A percentile compares a stretch with the other conserved stretches of the same genome.
These are phyloP conservation scores for Dothidotthia symphoricarpi DNA, from an alignment of 2,329 filamentous ascomycete genomes.

Conservation along the genomic window DNA sequence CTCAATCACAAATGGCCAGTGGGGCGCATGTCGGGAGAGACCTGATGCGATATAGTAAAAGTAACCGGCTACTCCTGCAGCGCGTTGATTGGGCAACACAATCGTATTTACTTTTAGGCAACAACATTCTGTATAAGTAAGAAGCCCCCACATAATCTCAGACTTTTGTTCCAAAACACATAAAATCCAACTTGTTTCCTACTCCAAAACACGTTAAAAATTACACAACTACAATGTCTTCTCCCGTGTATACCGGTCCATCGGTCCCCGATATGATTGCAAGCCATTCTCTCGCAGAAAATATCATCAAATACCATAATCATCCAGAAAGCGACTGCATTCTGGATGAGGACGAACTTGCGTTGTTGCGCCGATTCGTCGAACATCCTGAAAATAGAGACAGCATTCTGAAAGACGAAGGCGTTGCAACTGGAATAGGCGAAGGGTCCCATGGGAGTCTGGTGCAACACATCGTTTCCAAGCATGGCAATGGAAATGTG, in stretches of 20 bases:
- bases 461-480: conserved; percentile 1
- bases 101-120: too few species aligned
- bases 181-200: too few species aligned
- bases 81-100: too few species aligned
- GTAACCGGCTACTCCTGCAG: too few species aligned
- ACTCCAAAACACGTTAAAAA: too few species aligned
- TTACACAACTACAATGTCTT: conserved; percentile 5
- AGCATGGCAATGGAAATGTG: conserved; percentile 1
- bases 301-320: conserved; percentile 6
- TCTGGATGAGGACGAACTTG: conserved; percentile 2
- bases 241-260: conserved; percentile 4
- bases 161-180: too few species aligned
- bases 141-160: too few species aligned
- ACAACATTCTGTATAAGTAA: too few species aligned
- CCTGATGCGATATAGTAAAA: too few species aligned
- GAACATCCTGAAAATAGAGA: background rate
- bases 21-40: too few species aligned
- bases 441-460: conserved; percentile 1
- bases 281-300: conserved; percentile 2
- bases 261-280: conserved; percentile 4
- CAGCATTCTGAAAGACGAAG: conserved; percentile 2
- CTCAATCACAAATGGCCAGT: too few species aligned
- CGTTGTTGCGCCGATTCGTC: conserved; percentile 2
- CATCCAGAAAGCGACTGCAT: conserved; percentile 6
- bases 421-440: conserved; percentile 1